Evolutionary conservation across 2,329 filamentous ascomycete species (phyloP), one percentile per base, ranked within the genome.

Genomic region (Cladosporium cucumerinum): DNA sequence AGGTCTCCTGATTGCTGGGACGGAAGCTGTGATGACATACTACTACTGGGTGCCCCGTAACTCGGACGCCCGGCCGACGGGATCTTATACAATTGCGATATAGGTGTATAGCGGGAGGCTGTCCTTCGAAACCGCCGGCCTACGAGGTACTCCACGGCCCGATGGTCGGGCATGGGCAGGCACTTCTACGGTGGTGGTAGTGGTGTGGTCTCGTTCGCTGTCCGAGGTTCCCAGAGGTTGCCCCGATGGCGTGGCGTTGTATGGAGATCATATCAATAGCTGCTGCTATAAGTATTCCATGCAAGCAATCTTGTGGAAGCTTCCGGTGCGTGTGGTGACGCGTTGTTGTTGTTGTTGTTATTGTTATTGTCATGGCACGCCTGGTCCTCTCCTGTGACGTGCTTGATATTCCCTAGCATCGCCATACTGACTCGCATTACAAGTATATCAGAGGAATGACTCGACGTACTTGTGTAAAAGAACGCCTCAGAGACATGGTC

Each of bases 171-270:
- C 25, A 18, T 43, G 36, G 36, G 18, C 36, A 43, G 36, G 36
- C 18, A 43, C 16, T 43, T 5, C 10, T 43, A 34, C 5, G 21
- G 34, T 34, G 55, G 54, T 11, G 21, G 34, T 34, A 34, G 18
- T 54, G 51, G 18, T 28, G 51, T 30, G 51, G 18, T 34, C 28
- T 6, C 21, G 32, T 21, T 26, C 26, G 36, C 55, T 26, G 32
- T 57, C 55, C 55, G 55, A 57, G 18, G 34, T 57, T 43, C 32
- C 7, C 55, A 57, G 55, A 57, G 55, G 32, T 43, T 57, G 55
- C 32, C 14, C 55, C 55, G 55, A 34, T 28, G 34, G 55, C 55
- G 32, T 57, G 34, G 55, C 55, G 55, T 57, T 34, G 14, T 11
- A 57, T 18, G 55, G 55, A 28, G 55, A 43, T 26, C 55, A 26